These are phyloP conservation scores for Fragilaria crotonensis DNA, from an alignment of 108 stramenopile species.

Conservation along the genomic window DNA sequence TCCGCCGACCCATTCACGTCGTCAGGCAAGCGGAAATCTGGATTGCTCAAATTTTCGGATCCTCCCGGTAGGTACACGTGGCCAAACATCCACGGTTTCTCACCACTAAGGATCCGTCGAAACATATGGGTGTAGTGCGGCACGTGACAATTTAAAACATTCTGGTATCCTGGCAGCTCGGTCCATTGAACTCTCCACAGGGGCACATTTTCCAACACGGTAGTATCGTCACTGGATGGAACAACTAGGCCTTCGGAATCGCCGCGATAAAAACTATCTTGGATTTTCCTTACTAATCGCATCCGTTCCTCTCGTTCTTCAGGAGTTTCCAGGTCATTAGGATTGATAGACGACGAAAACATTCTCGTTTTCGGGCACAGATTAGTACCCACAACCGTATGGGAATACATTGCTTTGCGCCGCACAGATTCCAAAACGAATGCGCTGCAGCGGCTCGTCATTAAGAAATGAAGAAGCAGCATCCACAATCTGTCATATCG, in stretches of 20 bases:
- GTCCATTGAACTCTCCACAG: conserved; percentile 26
- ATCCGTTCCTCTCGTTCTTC: conserved; percentile 23
- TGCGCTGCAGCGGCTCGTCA: too few relatives aligned
- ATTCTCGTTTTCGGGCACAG: too few relatives aligned
- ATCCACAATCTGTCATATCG: too few relatives aligned
- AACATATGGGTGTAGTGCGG: conserved; percentile 56
- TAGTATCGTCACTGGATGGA: not conserved
- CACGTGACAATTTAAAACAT: conserved; percentile 46
- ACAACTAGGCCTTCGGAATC: not conserved
- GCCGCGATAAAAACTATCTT: conserved; percentile 18
- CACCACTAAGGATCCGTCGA: conserved; percentile 32
- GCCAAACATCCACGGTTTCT: conserved; percentile 40
- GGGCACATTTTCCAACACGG: conserved; percentile 7
- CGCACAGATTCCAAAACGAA: too few relatives aligned
- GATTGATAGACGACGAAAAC: not conserved
- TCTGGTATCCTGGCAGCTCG: conserved; percentile 45
- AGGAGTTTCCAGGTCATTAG: conserved; percentile 15
- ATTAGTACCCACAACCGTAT: too few relatives aligned
- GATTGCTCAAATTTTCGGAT: conserved; percentile 18
- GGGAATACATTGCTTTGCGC: too few relatives aligned
- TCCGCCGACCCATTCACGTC: not conserved
- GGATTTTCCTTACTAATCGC: conserved; percentile 20
- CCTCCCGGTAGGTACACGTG: conserved; percentile 32
- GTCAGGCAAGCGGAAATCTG: conserved; percentile 9
- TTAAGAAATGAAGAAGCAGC: too few relatives aligned